phyloP scores from a whole-genome alignment of 108 stramenopile species.

The Pseudonitzschia delicatissima region DNA sequence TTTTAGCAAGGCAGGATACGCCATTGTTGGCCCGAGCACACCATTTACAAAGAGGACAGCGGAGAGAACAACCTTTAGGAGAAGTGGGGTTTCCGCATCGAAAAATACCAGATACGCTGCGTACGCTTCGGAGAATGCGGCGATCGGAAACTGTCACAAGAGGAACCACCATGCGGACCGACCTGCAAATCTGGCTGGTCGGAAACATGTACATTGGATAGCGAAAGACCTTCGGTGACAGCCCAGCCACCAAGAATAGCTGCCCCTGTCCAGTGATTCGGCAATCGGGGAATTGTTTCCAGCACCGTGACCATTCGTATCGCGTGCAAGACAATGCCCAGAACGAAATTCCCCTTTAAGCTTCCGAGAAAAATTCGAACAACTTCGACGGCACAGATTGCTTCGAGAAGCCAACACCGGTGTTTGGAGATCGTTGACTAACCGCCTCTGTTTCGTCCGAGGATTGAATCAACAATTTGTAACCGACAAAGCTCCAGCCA shows the following conservation, averaged over 20 bases:
- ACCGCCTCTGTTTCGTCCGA: neutral
- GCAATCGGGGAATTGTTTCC: constrained; percentile 23
- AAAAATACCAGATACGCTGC: constrained; percentile 37
- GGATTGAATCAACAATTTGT: neutral
- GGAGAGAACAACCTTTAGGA: constrained; percentile 29
- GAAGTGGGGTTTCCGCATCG: constrained; percentile 2
- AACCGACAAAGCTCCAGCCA: constrained; percentile 11
- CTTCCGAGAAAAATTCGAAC: constrained; percentile 43
- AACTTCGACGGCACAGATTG: constrained; percentile 48
- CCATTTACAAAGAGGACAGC: constrained; percentile 38
- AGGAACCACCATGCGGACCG: constrained; percentile 40
- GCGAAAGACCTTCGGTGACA: constrained; percentile 42
- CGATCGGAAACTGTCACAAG: constrained; percentile 48
- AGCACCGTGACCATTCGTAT: constrained; percentile 38
- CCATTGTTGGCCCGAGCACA: constrained; percentile 45
- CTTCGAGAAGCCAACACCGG: constrained; percentile 22
- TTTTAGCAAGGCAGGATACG: constrained; percentile 48
- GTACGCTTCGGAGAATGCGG: constrained; percentile 29
- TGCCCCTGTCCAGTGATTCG: constrained; percentile 5
- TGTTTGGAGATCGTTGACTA: neutral
- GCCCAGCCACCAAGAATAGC: constrained; percentile 37
- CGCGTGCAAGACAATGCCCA: constrained; percentile 33
- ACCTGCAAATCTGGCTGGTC: constrained; percentile 19
- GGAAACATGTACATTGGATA: constrained; percentile 63
- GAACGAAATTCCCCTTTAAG: constrained; percentile 40